Percentiles rank a stretch among this genome's conserved stretches.
phyloP scores from a whole-genome alignment of 371 early-diverging fungal genomes.

The Gilbertella persicaria region DNA sequence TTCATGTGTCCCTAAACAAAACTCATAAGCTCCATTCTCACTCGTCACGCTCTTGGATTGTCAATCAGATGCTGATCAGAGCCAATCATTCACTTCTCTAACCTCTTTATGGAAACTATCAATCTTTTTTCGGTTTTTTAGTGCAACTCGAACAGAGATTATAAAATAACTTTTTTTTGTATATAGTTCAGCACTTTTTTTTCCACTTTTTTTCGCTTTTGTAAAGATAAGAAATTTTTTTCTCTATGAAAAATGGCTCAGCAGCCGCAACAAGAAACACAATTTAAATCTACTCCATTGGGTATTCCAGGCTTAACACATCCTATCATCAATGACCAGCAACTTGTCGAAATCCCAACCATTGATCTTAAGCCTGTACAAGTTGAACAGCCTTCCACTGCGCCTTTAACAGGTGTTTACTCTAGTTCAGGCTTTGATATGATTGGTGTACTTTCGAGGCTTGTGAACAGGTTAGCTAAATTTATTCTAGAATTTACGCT shows the following conservation, averaged over 20 bases:
- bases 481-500: not conserved
- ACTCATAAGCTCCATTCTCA: too few relatives aligned
- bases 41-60: too few relatives aligned
- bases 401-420: slow-evolving; percentile 42
- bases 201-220: too few relatives aligned
- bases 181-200: too few relatives aligned
- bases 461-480: slow-evolving; percentile 43
- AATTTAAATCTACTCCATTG: not conserved
- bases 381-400: slow-evolving; percentile 8
- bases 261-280: slow-evolving; percentile 2
- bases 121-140: too few relatives aligned
- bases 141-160: too few relatives aligned
- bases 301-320: slow-evolving; percentile 15
- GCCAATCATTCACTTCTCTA: not conserved
- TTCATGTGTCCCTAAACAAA: not conserved
- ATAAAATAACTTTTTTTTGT: too few relatives aligned
- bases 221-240: too few relatives aligned
- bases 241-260: slow-evolving; percentile 1
- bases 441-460: slow-evolving; percentile 51
- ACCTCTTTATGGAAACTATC: too few relatives aligned
- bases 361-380: slow-evolving; percentile 18
- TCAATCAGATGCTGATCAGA: too few relatives aligned
- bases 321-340: slow-evolving; percentile 11
- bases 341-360: slow-evolving; percentile 13
- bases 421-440: slow-evolving; percentile 65